Evolutionary conservation across 176 grass and related monocot species (phyloP), one percentile per base, ranked within the genome.

Genomic region (Olyra latifolia): DNA sequence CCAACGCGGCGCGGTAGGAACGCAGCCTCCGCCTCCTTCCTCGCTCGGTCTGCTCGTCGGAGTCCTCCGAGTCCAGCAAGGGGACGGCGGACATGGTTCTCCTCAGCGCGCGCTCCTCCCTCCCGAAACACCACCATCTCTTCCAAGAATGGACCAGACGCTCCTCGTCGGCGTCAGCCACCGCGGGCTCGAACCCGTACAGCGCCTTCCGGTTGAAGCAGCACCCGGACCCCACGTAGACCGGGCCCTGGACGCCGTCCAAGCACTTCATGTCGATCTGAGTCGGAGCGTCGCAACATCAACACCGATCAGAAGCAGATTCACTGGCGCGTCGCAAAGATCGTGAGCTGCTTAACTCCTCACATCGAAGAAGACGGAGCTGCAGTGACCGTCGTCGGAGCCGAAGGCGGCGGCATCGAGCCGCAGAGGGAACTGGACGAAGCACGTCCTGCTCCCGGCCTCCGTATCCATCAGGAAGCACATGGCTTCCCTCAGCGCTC

Each of bases 201-300:
- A 93, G 49, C n/a, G 88, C 91, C 44, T 90, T 87, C 75, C 88
- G 57, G 69, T 90, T 90, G 83, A 93, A 88, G 77, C 80, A 88
- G 82, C 91, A 93, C 2, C 91, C 88, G 58, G 91, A 88, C 5
- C 88, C 82, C 62, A 83, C 82, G 66, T 88, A 90, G 24, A 90
- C 69, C 1, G 91, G 88, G 27, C 91, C 88, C 62, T 90, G 91
- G 59, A 93, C 80, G 55, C 91, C 88, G 78, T 88, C 91, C 1
- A 93, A 41, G 53, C 91, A 84, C 46, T 88, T 93, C 85, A 93
- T 88, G 49, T 90, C 83, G 66, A 93, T 83, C 91, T 93, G 91
- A 29, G 77, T 4, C 27, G 23, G 0, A 40, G 8, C 32, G 69
- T 49, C 15, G 27, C 19, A 27, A 14, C 10, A 27, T 10, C 56